Evolutionary conservation across 371 early-diverging fungal species (phyloP).

Genomic region (Mortierella sp.): DNA sequence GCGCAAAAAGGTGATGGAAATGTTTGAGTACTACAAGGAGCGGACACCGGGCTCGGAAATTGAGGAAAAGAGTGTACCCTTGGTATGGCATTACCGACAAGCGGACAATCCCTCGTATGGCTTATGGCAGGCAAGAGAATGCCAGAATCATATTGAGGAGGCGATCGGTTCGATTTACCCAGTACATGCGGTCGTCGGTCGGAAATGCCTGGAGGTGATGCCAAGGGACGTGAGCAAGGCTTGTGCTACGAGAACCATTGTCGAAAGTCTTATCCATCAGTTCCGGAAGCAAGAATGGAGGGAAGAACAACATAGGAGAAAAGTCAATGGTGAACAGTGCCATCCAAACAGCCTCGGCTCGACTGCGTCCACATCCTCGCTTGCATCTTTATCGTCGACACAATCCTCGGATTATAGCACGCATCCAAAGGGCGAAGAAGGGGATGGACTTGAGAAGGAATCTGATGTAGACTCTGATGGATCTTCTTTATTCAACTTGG

Average conservation of each 20-base stretch:
- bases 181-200: slow-evolving; percentile 90
- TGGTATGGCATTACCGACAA: slow-evolving; percentile 86
- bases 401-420: neutral
- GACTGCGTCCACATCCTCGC: neutral
- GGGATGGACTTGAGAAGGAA: too few species aligned
- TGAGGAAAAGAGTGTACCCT: slow-evolving; percentile 77
- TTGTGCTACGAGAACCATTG: slow-evolving; percentile 64
- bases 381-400: neutral
- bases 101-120: slow-evolving; percentile 77
- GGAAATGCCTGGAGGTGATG: slow-evolving; percentile 91
- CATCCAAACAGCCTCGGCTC: neutral
- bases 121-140: slow-evolving; percentile 91
- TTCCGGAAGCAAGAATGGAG: neutral
- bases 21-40: slow-evolving; percentile 91
- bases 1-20: slow-evolving; percentile 82
- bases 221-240: slow-evolving; percentile 80
- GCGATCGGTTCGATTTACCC: slow-evolving; percentile 86
- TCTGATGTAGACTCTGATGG: too few species aligned
- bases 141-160: slow-evolving; percentile 89
- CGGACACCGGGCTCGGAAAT: slow-evolving; percentile 89
- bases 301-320: too few species aligned
- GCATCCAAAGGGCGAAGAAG: too few species aligned
- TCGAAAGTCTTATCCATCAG: slow-evolving; percentile 53
- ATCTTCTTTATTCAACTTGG: too few species aligned
- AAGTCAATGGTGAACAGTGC: neutral